Evolutionary conservation across 768 basidiomycete genomes (phyloP), one percentile per base, ranked within the genome.

Genomic region (Leccinum fibrillosum): DNA sequence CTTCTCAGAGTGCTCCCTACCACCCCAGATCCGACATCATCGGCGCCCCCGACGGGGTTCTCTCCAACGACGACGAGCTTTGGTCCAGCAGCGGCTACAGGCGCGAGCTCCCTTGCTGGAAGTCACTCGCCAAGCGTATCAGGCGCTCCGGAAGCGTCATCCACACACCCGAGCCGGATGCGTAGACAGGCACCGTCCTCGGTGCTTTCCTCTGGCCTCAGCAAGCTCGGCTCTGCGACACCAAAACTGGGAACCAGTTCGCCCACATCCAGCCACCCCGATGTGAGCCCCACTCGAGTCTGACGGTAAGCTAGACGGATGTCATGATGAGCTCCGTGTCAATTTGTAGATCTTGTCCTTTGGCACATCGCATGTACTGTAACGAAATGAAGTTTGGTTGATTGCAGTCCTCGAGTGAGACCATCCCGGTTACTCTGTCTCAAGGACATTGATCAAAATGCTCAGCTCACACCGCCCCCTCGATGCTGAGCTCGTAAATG

Each of bases 401-500:
- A 59, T 64, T 68, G 66, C 44, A 70, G 55, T 2, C 48, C n/a
- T 54, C 3, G 65, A 49, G 58, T 64, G 45, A 47, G 11, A 44
- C 42, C 42, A 19, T 44, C n/a, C n/a, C 23, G 23, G 44, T 10
- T 44, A 42, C n/a, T 19, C 21, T 45, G 21, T 23, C 15, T 21
- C 42, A 19, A 44, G 47, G 25, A 48, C 25, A 9, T 53, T 26
- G 51, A 17, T 35, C 19, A n/a, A 25, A 44, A 44, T 56, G 17
- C 28, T n/a, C 13, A 13, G 23, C 12, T 58, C 44, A 49, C 30
- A 59, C 39, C 21, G 55, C 21, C 1, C 74, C 75, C 55, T 76
- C 57, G 30, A 79, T 30, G 45, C 62, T 67, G 37, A 91, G 65
- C 66, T 90, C 86, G 66, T 92, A 92, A 44, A 92, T 68, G 8